phyloP scores from a whole-genome alignment of 371 early-diverging fungal genomes.

The Phascolomyces articulosus region DNA sequence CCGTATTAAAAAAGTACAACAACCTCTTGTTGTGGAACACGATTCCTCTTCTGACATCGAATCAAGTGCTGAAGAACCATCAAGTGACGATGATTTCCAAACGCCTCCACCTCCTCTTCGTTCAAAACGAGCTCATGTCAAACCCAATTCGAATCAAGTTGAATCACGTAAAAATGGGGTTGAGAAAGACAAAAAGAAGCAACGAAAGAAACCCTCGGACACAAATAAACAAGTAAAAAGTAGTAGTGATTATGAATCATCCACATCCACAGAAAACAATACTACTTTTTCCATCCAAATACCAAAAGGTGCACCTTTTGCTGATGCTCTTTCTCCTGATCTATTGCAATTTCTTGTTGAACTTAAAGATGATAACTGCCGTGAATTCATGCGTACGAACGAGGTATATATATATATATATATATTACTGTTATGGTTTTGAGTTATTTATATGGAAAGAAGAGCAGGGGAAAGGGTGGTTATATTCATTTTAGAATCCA shows the following conservation, averaged over 20 bases:
- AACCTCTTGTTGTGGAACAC: no score
- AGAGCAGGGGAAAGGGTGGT: background rate
- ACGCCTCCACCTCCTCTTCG: background rate
- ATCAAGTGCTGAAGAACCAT: background rate
- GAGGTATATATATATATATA: conserved; percentile 14
- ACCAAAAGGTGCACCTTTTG: conserved; percentile 48
- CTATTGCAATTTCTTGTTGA: conserved; percentile 52
- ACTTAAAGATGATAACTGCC: conserved; percentile 53
- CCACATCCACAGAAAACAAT: conserved; percentile 15
- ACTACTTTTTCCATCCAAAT: conserved; percentile 30
- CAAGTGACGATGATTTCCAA: background rate
- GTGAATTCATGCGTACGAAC: conserved; percentile 52
- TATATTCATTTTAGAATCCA: background rate
- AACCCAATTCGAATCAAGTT: conserved; percentile 14
- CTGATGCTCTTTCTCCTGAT: conserved; percentile 57
- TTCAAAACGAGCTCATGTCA: background rate
- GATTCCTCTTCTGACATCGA: no score
- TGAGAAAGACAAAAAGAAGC: background rate
- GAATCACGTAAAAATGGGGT: conserved; percentile 1
- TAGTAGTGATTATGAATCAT: conserved; percentile 13
- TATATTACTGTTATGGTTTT: no score
- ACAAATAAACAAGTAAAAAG: background rate
- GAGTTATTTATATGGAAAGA: no score
- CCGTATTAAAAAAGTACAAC: no score
- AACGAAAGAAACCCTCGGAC: background rate